Evolutionary conservation across 78 protist genomes (phyloP), one percentile per base, ranked within the genome.

Genomic region (Guillardia theta): DNA sequence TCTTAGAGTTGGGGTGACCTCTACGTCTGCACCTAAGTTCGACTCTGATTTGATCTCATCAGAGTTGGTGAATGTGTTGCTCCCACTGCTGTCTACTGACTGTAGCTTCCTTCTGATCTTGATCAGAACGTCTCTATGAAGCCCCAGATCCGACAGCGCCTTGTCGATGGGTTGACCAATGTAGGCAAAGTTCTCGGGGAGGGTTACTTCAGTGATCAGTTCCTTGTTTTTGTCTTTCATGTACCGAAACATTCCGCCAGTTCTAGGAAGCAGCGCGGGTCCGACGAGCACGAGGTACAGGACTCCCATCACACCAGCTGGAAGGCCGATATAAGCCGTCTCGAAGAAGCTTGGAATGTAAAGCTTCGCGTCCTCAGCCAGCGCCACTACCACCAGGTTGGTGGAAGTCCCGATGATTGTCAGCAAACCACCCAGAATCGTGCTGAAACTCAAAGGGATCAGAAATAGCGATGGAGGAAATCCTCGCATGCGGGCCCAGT

Each of bases 341-440:
- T 88, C 92, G 62, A 88, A 94, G 88, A 94, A 33, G 21, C 92
- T 76, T 44, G 43, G 36, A 27, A 12, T n/a, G n/a, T n/a, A 44
- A 3, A 76, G 87, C 24, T 44, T 44, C 36, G 15, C 1, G 15
- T 87, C 43, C 62, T 33, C 39, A 30, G 48, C 88, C 33, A 95
- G 87, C n/a, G 95, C 96, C n/a, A 43, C 4, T 30, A 64, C 94
- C 33, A 95, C 88, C 43, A 95, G 64, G 83, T 93, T 95, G 30
- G 96, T 90, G 43, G 64, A 36, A 10, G 96, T 88, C 48, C 96
- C 96, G 45, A 95, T 45, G 41, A 93, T 53, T 22, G 95, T 88
- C 78, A n/a, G 54, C 45, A 22, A n/a, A 39, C 96, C 94, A 12
- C 96, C 95, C 19, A 93, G 27, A 10, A 95, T 95, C 47, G 77